phyloP scores from a whole-genome alignment of 2,329 filamentous ascomycete genomes.

The Cordyceps militaris region DNA sequence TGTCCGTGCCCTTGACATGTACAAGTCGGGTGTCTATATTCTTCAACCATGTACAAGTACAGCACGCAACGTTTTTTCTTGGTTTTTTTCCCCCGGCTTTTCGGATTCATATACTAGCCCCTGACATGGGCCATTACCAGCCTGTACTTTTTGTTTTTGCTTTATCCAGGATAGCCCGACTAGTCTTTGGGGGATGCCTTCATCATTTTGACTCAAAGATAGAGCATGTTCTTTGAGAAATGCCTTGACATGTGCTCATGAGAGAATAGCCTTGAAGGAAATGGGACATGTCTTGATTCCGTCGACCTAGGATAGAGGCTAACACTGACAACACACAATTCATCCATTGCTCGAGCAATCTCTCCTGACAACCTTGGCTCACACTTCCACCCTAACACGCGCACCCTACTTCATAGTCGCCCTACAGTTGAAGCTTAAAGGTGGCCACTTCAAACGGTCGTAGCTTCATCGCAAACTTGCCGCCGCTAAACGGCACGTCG shows the following conservation, averaged over 20 bases:
- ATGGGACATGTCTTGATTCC: background rate
- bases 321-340: constrained; percentile 1
- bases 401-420: constrained; percentile 21
- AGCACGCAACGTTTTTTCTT: background rate
- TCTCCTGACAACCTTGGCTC: background rate
- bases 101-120: background rate
- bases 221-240: background rate
- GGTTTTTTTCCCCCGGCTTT: background rate
- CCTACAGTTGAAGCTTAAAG: constrained; percentile 55
- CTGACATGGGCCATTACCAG: background rate
- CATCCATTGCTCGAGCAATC: background rate
- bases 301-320: constrained; percentile 9
- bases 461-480: constrained; percentile 56
- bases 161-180: background rate
- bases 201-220: too few relatives aligned
- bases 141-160: background rate
- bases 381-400: constrained; percentile 18
- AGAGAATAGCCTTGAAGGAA: background rate
- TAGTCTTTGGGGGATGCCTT: too few relatives aligned
- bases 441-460: constrained; percentile 82
- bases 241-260: too few relatives aligned
- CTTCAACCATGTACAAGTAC: background rate
- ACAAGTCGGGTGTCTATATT: background rate
- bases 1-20: too few relatives aligned
- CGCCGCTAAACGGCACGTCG: constrained; percentile 44